Conservation (phyloP, 2,329 filamentous ascomycete species). For the Penicillium oxalicum region DNA sequence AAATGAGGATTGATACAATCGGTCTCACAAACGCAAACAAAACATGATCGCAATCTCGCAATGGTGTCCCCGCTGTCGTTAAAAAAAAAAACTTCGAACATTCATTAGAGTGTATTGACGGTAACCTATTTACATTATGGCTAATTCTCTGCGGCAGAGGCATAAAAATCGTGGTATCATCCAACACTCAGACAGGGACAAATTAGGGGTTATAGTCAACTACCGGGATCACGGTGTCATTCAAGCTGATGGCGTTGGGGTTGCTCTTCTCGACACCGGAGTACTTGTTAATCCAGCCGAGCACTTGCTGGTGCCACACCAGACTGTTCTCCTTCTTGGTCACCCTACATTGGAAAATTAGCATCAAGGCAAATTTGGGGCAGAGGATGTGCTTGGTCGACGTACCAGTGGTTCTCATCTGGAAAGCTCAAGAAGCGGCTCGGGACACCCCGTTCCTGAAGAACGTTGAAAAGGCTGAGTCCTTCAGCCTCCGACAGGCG, state of each 20-base stretch:
- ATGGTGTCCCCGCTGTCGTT: too few species aligned
- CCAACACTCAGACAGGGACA: background rate
- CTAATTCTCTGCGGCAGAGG: background rate
- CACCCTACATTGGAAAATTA: constrained; percentile 49
- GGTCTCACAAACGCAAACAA: too few species aligned
- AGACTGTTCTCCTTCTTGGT: constrained; percentile 82
- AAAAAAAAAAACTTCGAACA: too few species aligned
- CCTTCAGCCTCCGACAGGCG: constrained; percentile 77
- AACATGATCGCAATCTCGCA: too few species aligned
- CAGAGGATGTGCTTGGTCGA: background rate
- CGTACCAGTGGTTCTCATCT: constrained; percentile 59
- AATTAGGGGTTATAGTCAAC: constrained; percentile 24
- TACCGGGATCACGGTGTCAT: constrained; percentile 30
- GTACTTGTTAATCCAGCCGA: constrained; percentile 63
- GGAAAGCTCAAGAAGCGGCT: constrained; percentile 75
- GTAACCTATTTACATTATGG: background rate
- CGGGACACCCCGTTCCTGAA: constrained; percentile 66
- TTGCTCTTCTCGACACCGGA: constrained; percentile 30
- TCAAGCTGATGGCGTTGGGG: constrained; percentile 26
- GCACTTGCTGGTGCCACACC: constrained; percentile 77
- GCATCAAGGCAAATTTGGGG: background rate
- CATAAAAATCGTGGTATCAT: background rate
- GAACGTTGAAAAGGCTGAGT: constrained; percentile 70
- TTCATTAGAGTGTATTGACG: background rate
- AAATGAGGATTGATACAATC: too few species aligned